Conservation (phyloP, 129 eudicot species). For the Tanacetum coccineum region DNA sequence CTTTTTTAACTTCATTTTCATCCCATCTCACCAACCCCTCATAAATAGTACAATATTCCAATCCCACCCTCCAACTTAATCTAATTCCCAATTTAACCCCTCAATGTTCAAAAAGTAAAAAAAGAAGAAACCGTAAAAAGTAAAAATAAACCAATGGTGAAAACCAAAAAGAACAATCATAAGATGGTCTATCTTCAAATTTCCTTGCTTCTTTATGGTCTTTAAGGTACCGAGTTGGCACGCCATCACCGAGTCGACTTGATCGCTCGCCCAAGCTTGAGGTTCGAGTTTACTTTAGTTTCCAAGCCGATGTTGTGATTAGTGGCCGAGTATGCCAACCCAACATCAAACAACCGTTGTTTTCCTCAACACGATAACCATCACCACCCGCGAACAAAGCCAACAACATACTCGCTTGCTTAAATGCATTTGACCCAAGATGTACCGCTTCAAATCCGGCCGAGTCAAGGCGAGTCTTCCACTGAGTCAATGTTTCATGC, state of each 20-base stretch:
- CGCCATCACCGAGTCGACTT: conserved; percentile 26
- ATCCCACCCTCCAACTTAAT: conserved; percentile 22
- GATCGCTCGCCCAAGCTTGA: neutral
- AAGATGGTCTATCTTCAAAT: conserved; percentile 21
- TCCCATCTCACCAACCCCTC: conserved; percentile 21
- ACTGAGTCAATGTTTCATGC: conserved; percentile 64
- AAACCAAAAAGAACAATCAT: conserved; percentile 20
- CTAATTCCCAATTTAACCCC: conserved; percentile 27
- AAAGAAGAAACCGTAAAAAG: conserved; percentile 13
- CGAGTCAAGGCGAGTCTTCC: conserved; percentile 47
- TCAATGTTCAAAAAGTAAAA: conserved; percentile 16
- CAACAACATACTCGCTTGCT: conserved; percentile 81
- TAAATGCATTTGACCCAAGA: conserved; percentile 70
- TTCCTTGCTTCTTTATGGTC: conserved; percentile 11
- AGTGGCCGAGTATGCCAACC: conserved; percentile 93
- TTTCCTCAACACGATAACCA: conserved; percentile 76
- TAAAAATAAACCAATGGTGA: conserved; percentile 20
- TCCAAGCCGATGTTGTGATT: conserved; percentile 88
- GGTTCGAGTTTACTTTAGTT: conserved; percentile 31
- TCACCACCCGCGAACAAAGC: conserved; percentile 77
- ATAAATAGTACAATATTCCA: conserved; percentile 23
- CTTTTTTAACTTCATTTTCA: conserved; percentile 16
- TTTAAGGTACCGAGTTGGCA: conserved; percentile 26
- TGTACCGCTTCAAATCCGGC: conserved; percentile 69
- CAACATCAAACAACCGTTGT: conserved; percentile 75